A percentile compares a stretch with the other conserved stretches of the same genome.
Evolutionary conservation across 2,329 filamentous ascomycete species (phyloP).

Genomic region (Catunica adiposa): DNA sequence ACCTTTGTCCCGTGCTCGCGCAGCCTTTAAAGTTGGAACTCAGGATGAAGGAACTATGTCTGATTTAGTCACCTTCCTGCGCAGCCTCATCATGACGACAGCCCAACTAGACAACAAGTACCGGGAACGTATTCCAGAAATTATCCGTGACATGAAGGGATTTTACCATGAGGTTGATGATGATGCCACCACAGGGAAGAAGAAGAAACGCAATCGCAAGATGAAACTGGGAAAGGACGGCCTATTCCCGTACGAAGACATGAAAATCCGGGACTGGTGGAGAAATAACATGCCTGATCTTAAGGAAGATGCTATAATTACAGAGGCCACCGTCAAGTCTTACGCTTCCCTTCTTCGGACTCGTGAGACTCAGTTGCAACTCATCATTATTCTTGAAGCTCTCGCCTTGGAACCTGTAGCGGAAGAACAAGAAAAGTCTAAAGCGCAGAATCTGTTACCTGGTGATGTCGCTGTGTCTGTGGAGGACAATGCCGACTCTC

Average conservation of each 20-base stretch:
- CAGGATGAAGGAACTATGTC: constrained; percentile 43
- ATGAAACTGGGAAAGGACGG: constrained; percentile 52
- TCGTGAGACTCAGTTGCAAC: constrained; percentile 63
- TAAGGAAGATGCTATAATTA: constrained; percentile 27
- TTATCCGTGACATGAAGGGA: constrained; percentile 41
- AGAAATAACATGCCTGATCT: constrained; percentile 34
- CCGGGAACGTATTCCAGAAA: constrained; percentile 47
- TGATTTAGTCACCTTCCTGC: constrained; percentile 52
- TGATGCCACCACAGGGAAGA: constrained; percentile 19
- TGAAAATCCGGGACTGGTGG: constrained; percentile 57
- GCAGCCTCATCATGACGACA: constrained; percentile 48
- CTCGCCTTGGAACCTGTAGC: constrained; percentile 47
- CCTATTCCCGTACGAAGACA: constrained; percentile 50
- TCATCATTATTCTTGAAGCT: constrained; percentile 64
- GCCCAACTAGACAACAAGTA: constrained; percentile 65
- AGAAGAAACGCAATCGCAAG: constrained; percentile 42
- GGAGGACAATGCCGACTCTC: constrained; percentile 21
- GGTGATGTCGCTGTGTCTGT: constrained; percentile 14
- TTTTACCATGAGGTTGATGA: constrained; percentile 37
- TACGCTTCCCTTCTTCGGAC: constrained; percentile 51
- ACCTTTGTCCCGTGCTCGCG: constrained; percentile 57
- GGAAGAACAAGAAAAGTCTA: constrained; percentile 25
- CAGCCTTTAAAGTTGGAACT: constrained; percentile 48
- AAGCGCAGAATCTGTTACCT: constrained; percentile 19
- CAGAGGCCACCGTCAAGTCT: constrained; percentile 39